Evolutionary conservation across 805 yeast species (phyloP).

Genomic region (Teunomyces gatunensis): DNA sequence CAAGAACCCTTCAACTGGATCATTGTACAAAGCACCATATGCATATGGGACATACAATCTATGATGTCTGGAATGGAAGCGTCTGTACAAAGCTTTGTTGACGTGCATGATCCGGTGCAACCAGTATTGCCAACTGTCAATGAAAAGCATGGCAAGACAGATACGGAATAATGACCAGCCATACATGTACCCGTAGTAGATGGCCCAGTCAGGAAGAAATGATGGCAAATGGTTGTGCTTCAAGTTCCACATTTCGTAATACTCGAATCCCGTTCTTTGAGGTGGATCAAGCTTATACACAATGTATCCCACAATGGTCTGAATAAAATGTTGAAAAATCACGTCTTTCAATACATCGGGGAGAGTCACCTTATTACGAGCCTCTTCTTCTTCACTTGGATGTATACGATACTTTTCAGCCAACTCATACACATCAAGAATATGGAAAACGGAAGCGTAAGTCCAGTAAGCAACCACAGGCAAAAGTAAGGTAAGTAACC

Average conservation of each 20-base stretch:
- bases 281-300: constrained; percentile 56
- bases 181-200: constrained; percentile 57
- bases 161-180: constrained; percentile 62
- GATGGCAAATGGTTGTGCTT: constrained; percentile 37
- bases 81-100: constrained; percentile 69
- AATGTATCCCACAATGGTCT: constrained; percentile 63
- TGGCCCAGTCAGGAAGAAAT: constrained; percentile 44
- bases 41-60: constrained; percentile 94
- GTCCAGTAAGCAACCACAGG: constrained; percentile 88
- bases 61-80: constrained; percentile 94
- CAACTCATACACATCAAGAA: constrained; percentile 69
- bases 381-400: constrained; percentile 79
- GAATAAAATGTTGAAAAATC: constrained; percentile 78
- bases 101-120: constrained; percentile 87
- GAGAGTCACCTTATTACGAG: constrained; percentile 72
- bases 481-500: constrained; percentile 61
- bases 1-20: constrained; percentile 89
- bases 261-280: constrained; percentile 53
- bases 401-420: constrained; percentile 88
- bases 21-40: constrained; percentile 92
- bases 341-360: constrained; percentile 78
- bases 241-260: constrained; percentile 45
- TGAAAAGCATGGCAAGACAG: constrained; percentile 60
- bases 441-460: constrained; percentile 68
- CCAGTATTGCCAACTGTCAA: constrained; percentile 95